Percentiles rank a stretch among this genome's conserved stretches.
These are phyloP conservation scores for Amphibolis antarctica DNA, from an alignment of 106 monocot species.

Conservation along the genomic window DNA sequence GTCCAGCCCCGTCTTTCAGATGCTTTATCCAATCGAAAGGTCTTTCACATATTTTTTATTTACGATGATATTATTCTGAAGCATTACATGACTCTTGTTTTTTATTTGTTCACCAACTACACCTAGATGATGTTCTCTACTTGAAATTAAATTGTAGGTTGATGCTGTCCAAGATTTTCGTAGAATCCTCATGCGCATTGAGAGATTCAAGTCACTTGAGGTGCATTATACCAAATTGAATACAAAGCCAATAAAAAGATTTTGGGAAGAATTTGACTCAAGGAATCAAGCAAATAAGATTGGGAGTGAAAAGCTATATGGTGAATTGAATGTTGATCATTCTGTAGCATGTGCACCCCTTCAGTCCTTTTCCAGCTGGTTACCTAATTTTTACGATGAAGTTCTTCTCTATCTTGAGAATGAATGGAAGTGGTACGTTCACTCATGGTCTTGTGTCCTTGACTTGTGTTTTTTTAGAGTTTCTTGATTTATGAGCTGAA, in stretches of 20 bases:
- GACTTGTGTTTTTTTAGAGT: not conserved
- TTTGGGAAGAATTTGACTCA: slow-evolving; percentile 89
- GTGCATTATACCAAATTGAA: slow-evolving; percentile 70
- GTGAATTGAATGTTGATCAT: slow-evolving; percentile 18
- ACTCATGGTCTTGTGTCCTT: not conserved
- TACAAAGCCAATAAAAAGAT: slow-evolving; percentile 69
- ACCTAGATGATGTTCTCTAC: not conserved
- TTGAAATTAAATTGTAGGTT: slow-evolving; percentile 30
- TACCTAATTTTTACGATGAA: slow-evolving; percentile 95
- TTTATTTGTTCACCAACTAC: not conserved
- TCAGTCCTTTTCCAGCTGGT: slow-evolving; percentile 73
- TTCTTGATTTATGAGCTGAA: not conserved
- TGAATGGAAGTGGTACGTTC: slow-evolving; percentile 91
- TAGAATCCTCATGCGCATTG: slow-evolving; percentile 82
- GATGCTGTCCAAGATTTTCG: slow-evolving; percentile 91
- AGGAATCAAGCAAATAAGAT: slow-evolving; percentile 36
- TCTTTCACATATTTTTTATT: slow-evolving; percentile 10
- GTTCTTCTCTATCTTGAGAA: slow-evolving; percentile 84
- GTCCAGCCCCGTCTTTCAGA: slow-evolving; percentile 82
- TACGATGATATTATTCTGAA: not conserved
- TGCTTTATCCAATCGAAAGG: slow-evolving; percentile 81
- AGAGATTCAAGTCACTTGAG: slow-evolving; percentile 78
- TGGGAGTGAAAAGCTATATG: slow-evolving; percentile 38
- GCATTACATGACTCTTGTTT: not conserved
- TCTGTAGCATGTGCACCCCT: slow-evolving; percentile 14